These are phyloP conservation scores for Penicillium macrosclerotiorum DNA, from an alignment of 495 filamentous ascomycete genomes.

Conservation along the genomic window DNA sequence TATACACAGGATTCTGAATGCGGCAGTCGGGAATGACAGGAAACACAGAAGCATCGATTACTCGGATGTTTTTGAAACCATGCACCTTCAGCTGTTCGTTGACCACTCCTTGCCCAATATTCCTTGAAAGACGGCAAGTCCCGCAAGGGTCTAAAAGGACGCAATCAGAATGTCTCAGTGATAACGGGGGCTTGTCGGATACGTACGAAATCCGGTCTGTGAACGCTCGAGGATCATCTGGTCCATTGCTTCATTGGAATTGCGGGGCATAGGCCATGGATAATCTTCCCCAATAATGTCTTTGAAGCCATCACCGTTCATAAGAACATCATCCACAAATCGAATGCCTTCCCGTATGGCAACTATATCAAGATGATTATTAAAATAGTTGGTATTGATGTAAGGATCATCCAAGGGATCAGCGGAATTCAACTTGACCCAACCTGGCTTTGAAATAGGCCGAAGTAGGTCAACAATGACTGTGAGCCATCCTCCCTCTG, in stretches of 20 bases:
- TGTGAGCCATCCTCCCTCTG: constrained; percentile 42
- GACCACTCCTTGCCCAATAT: constrained; percentile 47
- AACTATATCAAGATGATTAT: constrained; percentile 47
- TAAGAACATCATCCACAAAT: constrained; percentile 49
- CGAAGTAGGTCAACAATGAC: constrained; percentile 56
- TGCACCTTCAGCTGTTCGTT: constrained; percentile 42
- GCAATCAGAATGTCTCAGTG: constrained; percentile 7
- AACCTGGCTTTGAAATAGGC: constrained; percentile 47
- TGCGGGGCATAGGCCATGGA: constrained; percentile 53
- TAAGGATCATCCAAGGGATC: constrained; percentile 31
- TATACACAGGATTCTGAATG: constrained; percentile 50
- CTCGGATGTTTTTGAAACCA: constrained; percentile 42
- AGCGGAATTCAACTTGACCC: constrained; percentile 42
- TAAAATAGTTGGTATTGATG: constrained; percentile 48
- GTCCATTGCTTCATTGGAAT: constrained; percentile 52
- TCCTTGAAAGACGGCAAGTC: constrained; percentile 49
- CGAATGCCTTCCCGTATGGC: constrained; percentile 50
- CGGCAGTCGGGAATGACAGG: constrained; percentile 46
- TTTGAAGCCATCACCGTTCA: constrained; percentile 48
- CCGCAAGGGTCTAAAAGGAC: constrained; percentile 36
- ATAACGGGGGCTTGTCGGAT: too few species aligned
- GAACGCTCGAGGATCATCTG: constrained; percentile 47
- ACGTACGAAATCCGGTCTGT: constrained; percentile 52
- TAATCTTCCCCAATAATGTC: constrained; percentile 52
- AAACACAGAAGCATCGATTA: constrained; percentile 54